Evolutionary conservation across 495 filamentous ascomycete species (phyloP).

Genomic region (Hyaloscypha hepaticicola): DNA sequence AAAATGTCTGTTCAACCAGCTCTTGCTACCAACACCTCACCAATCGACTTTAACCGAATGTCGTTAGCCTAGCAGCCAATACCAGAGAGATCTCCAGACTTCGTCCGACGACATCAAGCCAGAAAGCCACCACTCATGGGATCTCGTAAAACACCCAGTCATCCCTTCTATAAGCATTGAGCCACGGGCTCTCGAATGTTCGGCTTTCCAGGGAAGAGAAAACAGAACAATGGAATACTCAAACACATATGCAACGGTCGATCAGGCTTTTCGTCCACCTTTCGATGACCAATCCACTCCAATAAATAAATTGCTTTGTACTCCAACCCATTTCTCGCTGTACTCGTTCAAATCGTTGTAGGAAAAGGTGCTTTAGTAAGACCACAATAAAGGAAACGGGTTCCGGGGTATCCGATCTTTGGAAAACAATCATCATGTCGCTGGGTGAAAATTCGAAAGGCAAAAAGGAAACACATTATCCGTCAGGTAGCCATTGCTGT

Average conservation of each 20-base stretch:
- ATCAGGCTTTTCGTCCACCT: not conserved
- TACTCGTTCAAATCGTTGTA: not conserved
- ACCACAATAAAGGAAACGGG: not conserved
- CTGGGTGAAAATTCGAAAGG: not conserved
- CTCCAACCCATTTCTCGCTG: not conserved
- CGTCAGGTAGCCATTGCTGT: not conserved
- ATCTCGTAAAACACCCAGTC: not conserved
- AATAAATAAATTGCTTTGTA: not conserved
- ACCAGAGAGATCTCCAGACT: not conserved
- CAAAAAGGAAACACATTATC: not conserved
- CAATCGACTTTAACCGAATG: not conserved
- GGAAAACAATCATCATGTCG: constrained; percentile 9
- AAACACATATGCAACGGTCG: not conserved
- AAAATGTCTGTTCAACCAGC: not conserved
- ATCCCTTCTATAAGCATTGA: not conserved
- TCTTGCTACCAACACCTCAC: not conserved
- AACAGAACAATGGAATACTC: not conserved
- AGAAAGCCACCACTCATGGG: not conserved
- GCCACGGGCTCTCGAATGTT: not conserved
- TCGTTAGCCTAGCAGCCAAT: not conserved
- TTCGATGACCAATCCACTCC: not conserved
- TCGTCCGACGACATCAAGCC: not conserved
- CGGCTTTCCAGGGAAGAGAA: not conserved
- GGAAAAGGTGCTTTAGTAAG: not conserved
- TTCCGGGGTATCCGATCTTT: constrained; percentile 25